Percentiles rank a stretch among this genome's conserved stretches.
phyloP scores from a whole-genome alignment of 2,329 filamentous ascomycete genomes.

The Venturia effusa region DNA sequence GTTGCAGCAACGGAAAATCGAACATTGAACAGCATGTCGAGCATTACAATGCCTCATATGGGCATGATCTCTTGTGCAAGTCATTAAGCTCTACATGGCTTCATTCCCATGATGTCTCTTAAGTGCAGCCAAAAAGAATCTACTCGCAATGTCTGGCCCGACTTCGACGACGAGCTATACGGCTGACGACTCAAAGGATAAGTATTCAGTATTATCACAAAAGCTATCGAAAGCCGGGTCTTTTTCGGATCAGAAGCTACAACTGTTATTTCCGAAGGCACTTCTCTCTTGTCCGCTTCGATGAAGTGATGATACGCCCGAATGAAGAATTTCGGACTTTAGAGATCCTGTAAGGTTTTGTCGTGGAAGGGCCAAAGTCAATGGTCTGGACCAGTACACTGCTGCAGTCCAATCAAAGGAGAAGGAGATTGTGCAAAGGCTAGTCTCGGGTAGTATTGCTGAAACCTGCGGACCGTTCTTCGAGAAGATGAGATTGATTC shows the following conservation, averaged over 20 bases:
- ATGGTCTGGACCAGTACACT: neutral
- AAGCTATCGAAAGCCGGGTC: too few relatives aligned
- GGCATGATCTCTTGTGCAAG: neutral
- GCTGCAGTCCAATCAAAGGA: neutral
- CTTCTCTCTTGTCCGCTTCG: neutral
- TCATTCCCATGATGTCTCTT: neutral
- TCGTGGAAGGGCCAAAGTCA: neutral
- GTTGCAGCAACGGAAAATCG: neutral
- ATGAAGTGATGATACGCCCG: neutral
- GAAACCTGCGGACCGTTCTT: neutral
- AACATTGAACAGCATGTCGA: neutral
- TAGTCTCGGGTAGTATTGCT: neutral
- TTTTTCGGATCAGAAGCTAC: neutral
- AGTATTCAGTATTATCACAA: neutral
- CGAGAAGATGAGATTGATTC: neutral
- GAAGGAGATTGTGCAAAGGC: neutral
- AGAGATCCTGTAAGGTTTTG: neutral
- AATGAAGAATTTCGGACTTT: neutral
- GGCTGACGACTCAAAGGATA: neutral
- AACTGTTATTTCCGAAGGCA: neutral
- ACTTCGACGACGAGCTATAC: neutral
- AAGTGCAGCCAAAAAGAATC: neutral
- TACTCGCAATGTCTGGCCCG: neutral
- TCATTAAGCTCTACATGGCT: neutral
- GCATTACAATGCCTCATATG: neutral